phyloP scores from a whole-genome alignment of 2,329 filamentous ascomycete species.

The Aspergillus ruber region DNA sequence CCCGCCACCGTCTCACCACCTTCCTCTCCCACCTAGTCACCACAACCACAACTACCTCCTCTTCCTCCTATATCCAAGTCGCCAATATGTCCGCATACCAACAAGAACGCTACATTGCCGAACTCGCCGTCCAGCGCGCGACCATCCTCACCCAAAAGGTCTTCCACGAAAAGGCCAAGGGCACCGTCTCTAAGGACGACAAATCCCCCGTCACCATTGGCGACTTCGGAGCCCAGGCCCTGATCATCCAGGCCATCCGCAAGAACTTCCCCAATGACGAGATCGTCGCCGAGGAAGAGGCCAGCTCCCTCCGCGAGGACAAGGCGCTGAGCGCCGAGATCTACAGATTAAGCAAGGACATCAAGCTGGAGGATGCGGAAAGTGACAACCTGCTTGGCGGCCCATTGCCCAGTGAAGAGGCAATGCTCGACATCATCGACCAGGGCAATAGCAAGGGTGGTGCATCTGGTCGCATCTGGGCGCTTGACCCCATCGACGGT shows the following conservation, averaged over 20 bases:
- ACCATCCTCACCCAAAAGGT: constrained; percentile 68
- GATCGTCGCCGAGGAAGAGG: constrained; percentile 94
- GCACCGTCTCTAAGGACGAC: constrained; percentile 89
- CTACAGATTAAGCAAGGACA: constrained; percentile 73
- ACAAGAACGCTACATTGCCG: constrained; percentile 73
- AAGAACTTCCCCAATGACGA: constrained; percentile 85
- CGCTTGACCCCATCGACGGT: constrained; percentile 93
- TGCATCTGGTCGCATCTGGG: constrained; percentile 66
- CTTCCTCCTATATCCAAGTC: constrained; percentile 16
- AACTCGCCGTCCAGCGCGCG: constrained; percentile 82
- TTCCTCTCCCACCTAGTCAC: constrained; percentile 26
- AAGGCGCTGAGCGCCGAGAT: constrained; percentile 64
- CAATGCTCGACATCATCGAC: constrained; percentile 54
- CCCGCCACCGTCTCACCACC: constrained; percentile 34
- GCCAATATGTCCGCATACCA: constrained; percentile 51
- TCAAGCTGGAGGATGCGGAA: constrained; percentile 59
- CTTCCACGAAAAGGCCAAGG: constrained; percentile 85
- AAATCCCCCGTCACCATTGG: constrained; percentile 95
- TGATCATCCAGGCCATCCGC: constrained; percentile 86
- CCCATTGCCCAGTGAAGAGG: constrained; percentile 57
- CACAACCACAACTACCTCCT: constrained; percentile 11
- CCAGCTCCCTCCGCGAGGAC: constrained; percentile 68
- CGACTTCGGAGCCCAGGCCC: constrained; percentile 93
- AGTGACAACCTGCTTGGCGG: constrained; percentile 66
- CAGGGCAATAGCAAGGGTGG: constrained; percentile 42